Evolutionary conservation across 345 rosid species (phyloP).

Genomic region (Murraya paniculata): DNA sequence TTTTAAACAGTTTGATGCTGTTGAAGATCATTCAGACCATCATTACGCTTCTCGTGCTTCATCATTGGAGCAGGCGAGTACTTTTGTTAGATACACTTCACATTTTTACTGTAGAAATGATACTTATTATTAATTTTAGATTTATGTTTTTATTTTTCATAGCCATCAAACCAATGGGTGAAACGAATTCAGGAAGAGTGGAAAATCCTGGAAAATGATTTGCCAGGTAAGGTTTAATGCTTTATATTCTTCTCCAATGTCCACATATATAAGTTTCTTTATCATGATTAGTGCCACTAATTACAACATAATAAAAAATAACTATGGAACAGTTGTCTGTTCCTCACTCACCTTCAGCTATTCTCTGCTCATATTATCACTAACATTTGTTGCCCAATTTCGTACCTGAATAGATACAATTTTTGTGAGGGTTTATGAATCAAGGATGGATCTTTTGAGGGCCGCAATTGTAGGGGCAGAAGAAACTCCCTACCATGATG

Average conservation of each 20-base stretch:
- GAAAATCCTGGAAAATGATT: constrained; percentile 77
- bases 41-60: constrained; percentile 38
- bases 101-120: not conserved
- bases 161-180: constrained; percentile 68
- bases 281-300: not conserved
- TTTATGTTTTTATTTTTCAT: constrained; percentile 8
- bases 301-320: not conserved
- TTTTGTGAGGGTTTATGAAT: constrained; percentile 82
- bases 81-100: constrained; percentile 9
- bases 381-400: constrained; percentile 2
- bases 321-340: not conserved
- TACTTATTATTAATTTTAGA: not conserved
- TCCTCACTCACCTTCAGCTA: not conserved
- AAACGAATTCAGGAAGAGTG: constrained; percentile 88
- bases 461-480: constrained; percentile 92
- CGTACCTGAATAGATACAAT: constrained; percentile 57
- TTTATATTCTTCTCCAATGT: not conserved
- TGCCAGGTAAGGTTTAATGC: constrained; percentile 59
- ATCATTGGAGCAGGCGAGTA: constrained; percentile 52
- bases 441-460: constrained; percentile 92
- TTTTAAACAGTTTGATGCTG: constrained; percentile 79
- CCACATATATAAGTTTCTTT: not conserved
- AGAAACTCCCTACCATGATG: constrained; percentile 95
- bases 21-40: constrained; percentile 72
- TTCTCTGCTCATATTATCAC: not conserved